Base-by-base conservation (phyloP, 306 rosid genomes). In the Sicyos edulis region DNA sequence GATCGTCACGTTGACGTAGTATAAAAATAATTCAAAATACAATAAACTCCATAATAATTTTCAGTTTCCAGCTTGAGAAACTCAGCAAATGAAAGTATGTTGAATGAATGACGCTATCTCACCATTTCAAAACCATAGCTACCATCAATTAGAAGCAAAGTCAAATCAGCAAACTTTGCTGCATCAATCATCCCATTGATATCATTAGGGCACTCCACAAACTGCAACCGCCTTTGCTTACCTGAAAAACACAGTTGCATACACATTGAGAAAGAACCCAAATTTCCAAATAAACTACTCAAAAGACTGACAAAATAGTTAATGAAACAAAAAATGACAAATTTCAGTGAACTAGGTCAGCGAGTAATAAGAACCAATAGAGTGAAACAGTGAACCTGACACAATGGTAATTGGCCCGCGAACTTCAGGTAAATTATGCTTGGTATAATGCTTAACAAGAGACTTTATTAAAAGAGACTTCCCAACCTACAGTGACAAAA, bases 151-250 rank as follows among this genome's bases (percentile, higher is more conserved):
- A 93, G 93, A 80, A 93, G 97, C 85, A 93, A 85, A 9, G 96
- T 96, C 67, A 93, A 81, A 82, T 93, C 97, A 0, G 97, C 96
- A 86, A 78, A 86, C 79, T 93, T 93, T 0, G 97, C 98, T 0
- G 98, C 98, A 67, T 93, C 98, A 72, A 93, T 86, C 98, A 93
- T 90, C 75, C 90, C 97, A 54, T 88, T 93, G 75, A 90, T 90
- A 79, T 93, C 97, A 78, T 87, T 86, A 0, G 97, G 96, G 79
- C 98, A 93, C 85, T 90, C 97, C 67, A 90, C 92, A 76, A 93
- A 93, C 84, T 90, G 96, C 64, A 93, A 50, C 55, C 96, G 83
- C 87, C 98, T 87, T 79, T 86, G 87, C 89, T 93, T 93, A 57
- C 98, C 96, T 92, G 76, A 24, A 58, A 82, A n/a, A 58, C 19